phyloP scores from a whole-genome alignment of 148 eudicot genomes.

The Beta vulgaris region DNA sequence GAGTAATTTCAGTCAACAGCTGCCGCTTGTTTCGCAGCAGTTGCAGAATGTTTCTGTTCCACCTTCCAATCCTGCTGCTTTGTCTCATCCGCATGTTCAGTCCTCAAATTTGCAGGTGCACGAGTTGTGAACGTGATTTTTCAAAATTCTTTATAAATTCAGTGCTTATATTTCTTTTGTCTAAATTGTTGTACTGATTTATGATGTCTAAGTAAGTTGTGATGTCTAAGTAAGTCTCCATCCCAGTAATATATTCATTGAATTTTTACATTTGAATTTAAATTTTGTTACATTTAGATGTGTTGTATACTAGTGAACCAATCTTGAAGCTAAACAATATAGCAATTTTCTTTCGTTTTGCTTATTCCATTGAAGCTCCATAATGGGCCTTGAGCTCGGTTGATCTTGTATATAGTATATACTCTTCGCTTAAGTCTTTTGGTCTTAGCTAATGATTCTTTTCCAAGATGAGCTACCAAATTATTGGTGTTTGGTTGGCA shows the following conservation, averaged over 20 bases:
- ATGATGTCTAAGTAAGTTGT: background rate
- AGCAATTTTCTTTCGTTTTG: too few species aligned
- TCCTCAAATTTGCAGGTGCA: slow-evolving; percentile 47
- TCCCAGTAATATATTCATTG: too few species aligned
- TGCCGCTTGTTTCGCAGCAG: slow-evolving; percentile 29
- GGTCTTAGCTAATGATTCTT: background rate
- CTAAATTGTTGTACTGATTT: background rate
- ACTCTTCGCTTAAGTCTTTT: too few species aligned
- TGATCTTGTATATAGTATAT: too few species aligned
- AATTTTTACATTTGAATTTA: background rate
- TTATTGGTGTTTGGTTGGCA: background rate
- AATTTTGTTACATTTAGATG: too few species aligned
- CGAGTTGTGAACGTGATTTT: background rate
- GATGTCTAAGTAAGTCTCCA: too few species aligned
- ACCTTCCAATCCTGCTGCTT: slow-evolving; percentile 25
- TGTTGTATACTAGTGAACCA: too few species aligned
- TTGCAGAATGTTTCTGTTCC: slow-evolving; percentile 36
- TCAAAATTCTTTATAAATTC: background rate
- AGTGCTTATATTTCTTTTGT: slow-evolving; percentile 2
- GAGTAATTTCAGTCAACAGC: slow-evolving; percentile 33
- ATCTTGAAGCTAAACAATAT: too few species aligned
- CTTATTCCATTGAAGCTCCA: too few species aligned
- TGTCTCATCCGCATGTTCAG: slow-evolving; percentile 31
- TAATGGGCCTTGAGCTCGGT: too few species aligned
- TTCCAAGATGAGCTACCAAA: background rate